Conservation (phyloP, 2,329 filamentous ascomycete genomes). For the Zopfia rhizophila region DNA sequence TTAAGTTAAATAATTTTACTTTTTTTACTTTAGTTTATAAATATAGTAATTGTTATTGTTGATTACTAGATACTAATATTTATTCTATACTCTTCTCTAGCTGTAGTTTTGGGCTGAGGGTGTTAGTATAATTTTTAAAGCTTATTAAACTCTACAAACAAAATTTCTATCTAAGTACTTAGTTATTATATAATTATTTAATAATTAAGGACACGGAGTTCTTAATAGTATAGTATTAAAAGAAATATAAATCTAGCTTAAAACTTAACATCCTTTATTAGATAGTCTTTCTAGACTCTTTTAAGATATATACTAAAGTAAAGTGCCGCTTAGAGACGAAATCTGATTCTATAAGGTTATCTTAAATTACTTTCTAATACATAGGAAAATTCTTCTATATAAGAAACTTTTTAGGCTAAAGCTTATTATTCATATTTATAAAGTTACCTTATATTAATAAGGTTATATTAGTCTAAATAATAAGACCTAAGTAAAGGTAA, state of each 20-base stretch:
- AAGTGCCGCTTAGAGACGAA: slow-evolving; percentile 27
- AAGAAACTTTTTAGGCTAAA: slow-evolving; percentile 22
- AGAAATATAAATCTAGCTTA: slow-evolving; percentile 28
- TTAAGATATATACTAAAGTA: slow-evolving; percentile 24
- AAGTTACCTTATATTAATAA: slow-evolving; percentile 26
- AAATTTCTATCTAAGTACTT: slow-evolving; percentile 23
- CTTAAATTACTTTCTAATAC: slow-evolving; percentile 27
- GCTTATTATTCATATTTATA: slow-evolving; percentile 31
- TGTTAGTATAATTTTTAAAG: slow-evolving; percentile 35
- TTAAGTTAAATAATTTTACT: not conserved
- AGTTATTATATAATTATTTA: slow-evolving; percentile 19
- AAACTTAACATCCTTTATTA: slow-evolving; percentile 24
- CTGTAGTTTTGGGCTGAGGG: slow-evolving; percentile 26
- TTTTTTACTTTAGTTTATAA: slow-evolving; percentile 13
- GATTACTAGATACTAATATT: slow-evolving; percentile 15
- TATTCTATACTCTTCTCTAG: slow-evolving; percentile 22
- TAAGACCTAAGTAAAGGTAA: slow-evolving; percentile 17
- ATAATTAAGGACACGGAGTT: slow-evolving; percentile 25
- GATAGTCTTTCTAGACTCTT: slow-evolving; percentile 24
- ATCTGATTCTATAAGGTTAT: slow-evolving; percentile 21
- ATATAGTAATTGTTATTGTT: slow-evolving; percentile 24
- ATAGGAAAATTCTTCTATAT: slow-evolving; percentile 25
- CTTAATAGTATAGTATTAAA: slow-evolving; percentile 26
- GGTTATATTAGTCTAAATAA: slow-evolving; percentile 21
- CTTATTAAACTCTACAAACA: slow-evolving; percentile 24